These are phyloP conservation scores for Trichoderma afroharzianum DNA, from an alignment of 2,329 filamentous ascomycete genomes.

Conservation along the genomic window DNA sequence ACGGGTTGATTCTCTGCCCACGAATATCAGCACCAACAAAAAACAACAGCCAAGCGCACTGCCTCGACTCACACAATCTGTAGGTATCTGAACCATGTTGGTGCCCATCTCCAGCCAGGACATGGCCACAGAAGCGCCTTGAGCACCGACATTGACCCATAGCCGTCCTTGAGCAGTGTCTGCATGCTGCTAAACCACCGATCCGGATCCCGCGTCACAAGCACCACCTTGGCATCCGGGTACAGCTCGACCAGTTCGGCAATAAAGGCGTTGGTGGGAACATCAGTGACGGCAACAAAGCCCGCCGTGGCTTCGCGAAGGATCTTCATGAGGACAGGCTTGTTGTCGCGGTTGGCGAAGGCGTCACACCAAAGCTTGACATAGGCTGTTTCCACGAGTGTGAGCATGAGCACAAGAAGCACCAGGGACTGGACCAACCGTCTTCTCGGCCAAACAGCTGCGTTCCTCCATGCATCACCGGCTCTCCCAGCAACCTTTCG, in stretches of 20 bases:
- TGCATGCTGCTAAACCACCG: conserved; percentile 35
- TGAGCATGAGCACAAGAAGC: neutral
- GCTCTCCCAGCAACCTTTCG: conserved; percentile 44
- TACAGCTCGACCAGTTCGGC: conserved; percentile 46
- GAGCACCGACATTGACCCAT: neutral
- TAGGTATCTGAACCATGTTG: neutral
- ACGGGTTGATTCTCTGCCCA: neutral
- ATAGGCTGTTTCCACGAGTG: conserved; percentile 6
- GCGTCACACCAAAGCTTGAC: conserved; percentile 18
- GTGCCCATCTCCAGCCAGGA: conserved; percentile 19
- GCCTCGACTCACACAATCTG: neutral
- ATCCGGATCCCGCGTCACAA: conserved; percentile 35
- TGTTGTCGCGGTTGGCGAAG: conserved; percentile 21
- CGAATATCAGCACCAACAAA: neutral
- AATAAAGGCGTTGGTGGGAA: conserved; percentile 40
- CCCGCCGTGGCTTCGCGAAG: conserved; percentile 38
- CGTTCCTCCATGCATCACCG: conserved; percentile 48
- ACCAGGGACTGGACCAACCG: conserved; percentile 21
- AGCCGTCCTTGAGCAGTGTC: neutral
- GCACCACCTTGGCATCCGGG: conserved; percentile 46
- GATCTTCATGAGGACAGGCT: conserved; percentile 27
- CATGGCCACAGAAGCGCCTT: conserved; percentile 18
- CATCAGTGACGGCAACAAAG: conserved; percentile 45
- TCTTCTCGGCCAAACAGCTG: conserved; percentile 35
- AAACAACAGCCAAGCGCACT: neutral